Base-by-base conservation (phyloP, 1,284 basidiomycete species). In the Volvariella volvacea region DNA sequence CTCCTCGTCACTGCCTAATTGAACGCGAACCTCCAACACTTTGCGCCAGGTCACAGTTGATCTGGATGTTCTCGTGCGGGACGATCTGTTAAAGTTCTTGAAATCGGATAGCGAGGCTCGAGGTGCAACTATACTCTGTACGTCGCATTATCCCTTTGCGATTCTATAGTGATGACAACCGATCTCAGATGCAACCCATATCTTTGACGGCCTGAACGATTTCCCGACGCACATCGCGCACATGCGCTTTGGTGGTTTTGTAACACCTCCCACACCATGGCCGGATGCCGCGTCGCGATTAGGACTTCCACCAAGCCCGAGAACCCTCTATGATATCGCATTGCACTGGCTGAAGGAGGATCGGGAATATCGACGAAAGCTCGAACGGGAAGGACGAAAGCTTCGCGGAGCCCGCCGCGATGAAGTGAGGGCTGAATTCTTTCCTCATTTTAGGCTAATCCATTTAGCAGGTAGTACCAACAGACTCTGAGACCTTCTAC, bases 41-140 rank as follows among this genome's bases (percentile, higher is more conserved):
- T n/a, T n/a, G n/a, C n/a, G 12, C 6, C 51, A 86, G 88, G 90
- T 98, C 43, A 99, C 95, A 0, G 96, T 99, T 25, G 96, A 99
- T 62, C 72, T 99, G n/a, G 96, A 99, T 56, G 94, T 98, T 4
- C 78, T 98, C 32, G 96, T 99, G 36, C 83, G 96, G 39, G 82
- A 90, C 42, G 90, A 96, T 51, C 71, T 99, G 17, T 78, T 99
- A 52, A 77, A 72, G 15, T 99, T 98, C 65, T 74, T 99, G 36
- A 84, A 84, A 51, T 66, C 76, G 16, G 96, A 99, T 58, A 90
- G 90, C 50, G 78, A 87, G 51, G 63, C 67, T 10, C 77, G 96
- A 17, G 80, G 82, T 0, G 90, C 94, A 2, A 98, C 95, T 3
- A 88, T 99, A 47, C 68, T 99, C 42, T 99, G 91, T 83, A 59